Conservation (phyloP, 148 eudicot genomes). For the Drosera capensis region DNA sequence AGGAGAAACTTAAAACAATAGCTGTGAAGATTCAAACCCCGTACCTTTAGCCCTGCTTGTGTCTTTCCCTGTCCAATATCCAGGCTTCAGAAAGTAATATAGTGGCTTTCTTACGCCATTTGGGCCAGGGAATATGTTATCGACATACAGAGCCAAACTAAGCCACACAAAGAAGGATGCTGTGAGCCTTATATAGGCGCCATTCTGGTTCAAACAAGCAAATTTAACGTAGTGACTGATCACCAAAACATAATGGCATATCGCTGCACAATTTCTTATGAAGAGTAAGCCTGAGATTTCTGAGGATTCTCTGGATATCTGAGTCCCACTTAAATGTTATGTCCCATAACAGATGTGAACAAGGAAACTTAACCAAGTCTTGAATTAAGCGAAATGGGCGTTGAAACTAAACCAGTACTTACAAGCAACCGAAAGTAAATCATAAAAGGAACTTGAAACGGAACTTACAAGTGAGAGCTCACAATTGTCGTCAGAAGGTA, state of each 20-base stretch:
- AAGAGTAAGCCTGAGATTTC: too few relatives aligned
- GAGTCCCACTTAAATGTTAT: too few relatives aligned
- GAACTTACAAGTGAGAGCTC: slow-evolving; percentile 42
- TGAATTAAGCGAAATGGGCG: too few relatives aligned
- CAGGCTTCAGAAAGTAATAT: slow-evolving; percentile 57
- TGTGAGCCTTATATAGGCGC: slow-evolving; percentile 45
- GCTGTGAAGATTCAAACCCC: not conserved
- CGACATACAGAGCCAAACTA: slow-evolving; percentile 77
- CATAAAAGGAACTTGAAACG: too few relatives aligned
- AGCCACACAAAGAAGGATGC: slow-evolving; percentile 44
- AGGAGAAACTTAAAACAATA: not conserved
- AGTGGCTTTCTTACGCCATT: slow-evolving; percentile 71
- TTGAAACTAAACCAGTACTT: too few relatives aligned
- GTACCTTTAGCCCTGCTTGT: slow-evolving; percentile 66
- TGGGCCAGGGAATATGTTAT: slow-evolving; percentile 68
- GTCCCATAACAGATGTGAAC: too few relatives aligned
- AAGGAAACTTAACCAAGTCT: too few relatives aligned
- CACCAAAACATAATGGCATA: not conserved
- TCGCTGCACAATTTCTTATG: not conserved
- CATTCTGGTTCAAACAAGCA: slow-evolving; percentile 32
- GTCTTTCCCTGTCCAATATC: slow-evolving; percentile 79
- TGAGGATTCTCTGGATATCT: too few relatives aligned
- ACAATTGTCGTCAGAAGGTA: slow-evolving; percentile 34
- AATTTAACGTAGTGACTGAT: not conserved
- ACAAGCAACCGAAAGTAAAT: too few relatives aligned